Base-by-base conservation (phyloP, 805 yeast genomes). In the Teunomyces funiuensis region DNA sequence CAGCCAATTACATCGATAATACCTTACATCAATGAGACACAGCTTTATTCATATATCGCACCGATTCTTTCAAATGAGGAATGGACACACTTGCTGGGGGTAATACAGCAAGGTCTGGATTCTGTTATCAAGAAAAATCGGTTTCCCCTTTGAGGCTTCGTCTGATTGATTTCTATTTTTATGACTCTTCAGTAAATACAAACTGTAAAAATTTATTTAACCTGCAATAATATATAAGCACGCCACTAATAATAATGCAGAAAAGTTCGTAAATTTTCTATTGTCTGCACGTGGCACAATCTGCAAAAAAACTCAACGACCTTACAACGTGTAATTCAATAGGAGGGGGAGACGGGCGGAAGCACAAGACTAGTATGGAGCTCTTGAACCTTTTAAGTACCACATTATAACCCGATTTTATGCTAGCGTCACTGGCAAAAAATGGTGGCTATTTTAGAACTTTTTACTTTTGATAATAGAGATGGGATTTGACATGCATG, bases 121-220 rank as follows among this genome's bases (percentile, higher is more conserved):
- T 25, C n/a, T 19, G 34, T 31, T 31, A 31, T 31, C 34, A 31
- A 31, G 34, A 31, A 31, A 31, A 17, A 18, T 31, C 13, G 19
- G 34, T 31, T 31, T 31, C 25, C 34, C 19, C 23, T 17, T 31
- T 31, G 34, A 31, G 34, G 25, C 6, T 19, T 31, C 19, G 19
- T 11, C 19, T 3, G 14, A 11, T 19, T 31, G n/a, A 18, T 16
- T 31, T 15, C 34, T 11, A 19, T 31, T 31, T 31, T 19, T 31
- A 25, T 9, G 4, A 19, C 25, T 31, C 34, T 15, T 17, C n/a
- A 17, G 18, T 11, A 16, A 11, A 9, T 20, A 8, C n/a, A 31
- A 31, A 31, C n/a, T 20, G 7, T 10, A 31, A 31, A 31, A 6
- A 16, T 31, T 20, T 7, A 14, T 13, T 10, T 19, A 31, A 31